Evolutionary conservation across 805 yeast species (phyloP), one percentile per base, ranked within the genome.

Genomic region (Myxozyma neotropica): DNA sequence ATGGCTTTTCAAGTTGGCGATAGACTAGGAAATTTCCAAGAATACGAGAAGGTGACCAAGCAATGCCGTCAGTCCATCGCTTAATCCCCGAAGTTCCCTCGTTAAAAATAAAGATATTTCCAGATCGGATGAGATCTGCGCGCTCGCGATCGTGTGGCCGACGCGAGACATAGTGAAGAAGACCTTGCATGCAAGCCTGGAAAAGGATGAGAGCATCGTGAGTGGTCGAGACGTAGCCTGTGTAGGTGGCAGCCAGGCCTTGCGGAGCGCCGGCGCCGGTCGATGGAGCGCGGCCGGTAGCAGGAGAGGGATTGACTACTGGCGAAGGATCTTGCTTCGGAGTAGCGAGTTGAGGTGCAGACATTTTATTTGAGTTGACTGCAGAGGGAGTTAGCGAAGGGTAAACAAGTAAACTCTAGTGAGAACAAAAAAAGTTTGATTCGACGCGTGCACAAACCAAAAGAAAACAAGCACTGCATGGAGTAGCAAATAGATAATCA

Each of bases 31-130:
- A 92, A 59, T 94, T 79, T 4, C 96, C 96, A 27, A 90, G 78
- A 40, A 92, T 90, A 50, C 97, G 78, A 1, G 95, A 87, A 0
- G 97, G 96, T 1, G 92, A 84, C 98, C 98, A 92, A 13, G 92
- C 78, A 13, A 89, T 82, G n/a, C 97, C 96, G 70, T 92, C 98
- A 1, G 98, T 92, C 98, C 98, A 92, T 59, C 98, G 79, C 71
- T 88, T 88, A 61, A 92, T 91, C 2, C 93, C 91, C 0, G 92
- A 84, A 12, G 81, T 77, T 66, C 87, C 89, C 72, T 92, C 96
- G 49, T 87, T 82, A 69, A 92, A 91, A 1, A 93, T 89, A 73
- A 92, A 91, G 1, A 90, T 84, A 66, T 84, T 83, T 0, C 97
- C 97, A 8, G 90, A 84, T 55, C 78, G 75, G 35, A 92, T 89